These are phyloP conservation scores for Termitomyces heimii DNA, from an alignment of 768 basidiomycete genomes.

Conservation along the genomic window DNA sequence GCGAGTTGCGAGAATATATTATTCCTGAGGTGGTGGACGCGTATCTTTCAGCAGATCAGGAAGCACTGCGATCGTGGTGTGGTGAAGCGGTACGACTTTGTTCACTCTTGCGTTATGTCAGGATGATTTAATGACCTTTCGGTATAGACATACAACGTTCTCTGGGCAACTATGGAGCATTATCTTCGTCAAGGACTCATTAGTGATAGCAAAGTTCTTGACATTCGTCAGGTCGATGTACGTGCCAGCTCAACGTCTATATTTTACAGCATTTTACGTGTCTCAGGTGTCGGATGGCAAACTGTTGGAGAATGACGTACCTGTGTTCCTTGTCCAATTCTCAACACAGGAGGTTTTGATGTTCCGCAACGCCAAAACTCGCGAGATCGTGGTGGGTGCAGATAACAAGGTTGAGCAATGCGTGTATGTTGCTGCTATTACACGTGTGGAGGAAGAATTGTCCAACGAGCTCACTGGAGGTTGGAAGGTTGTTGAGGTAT, in stretches of 20 bases:
- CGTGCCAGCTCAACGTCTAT: constrained; percentile 16
- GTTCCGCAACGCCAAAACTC: constrained; percentile 85
- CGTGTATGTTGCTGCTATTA: constrained; percentile 87
- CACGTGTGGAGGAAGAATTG: constrained; percentile 81
- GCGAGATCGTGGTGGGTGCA: constrained; percentile 82
- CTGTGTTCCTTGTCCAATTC: constrained; percentile 89
- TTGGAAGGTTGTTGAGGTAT: constrained; percentile 96
- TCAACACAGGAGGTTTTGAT: constrained; percentile 88
- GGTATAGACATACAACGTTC: constrained; percentile 87
- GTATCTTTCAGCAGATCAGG: constrained; percentile 85
- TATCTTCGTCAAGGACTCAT: constrained; percentile 87
- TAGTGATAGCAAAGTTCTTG: constrained; percentile 90
- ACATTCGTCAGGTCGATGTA: constrained; percentile 97
- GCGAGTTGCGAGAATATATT: constrained; percentile 93
- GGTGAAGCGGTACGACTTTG: constrained; percentile 76
- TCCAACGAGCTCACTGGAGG: constrained; percentile 93
- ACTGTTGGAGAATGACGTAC: constrained; percentile 84
- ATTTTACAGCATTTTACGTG: background rate
- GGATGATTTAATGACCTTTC: background rate
- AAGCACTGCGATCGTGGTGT: constrained; percentile 85
- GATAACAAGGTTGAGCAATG: constrained; percentile 92
- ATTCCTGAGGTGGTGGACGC: constrained; percentile 97
- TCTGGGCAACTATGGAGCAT: constrained; percentile 97
- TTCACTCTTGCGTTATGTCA: constrained; percentile 1
- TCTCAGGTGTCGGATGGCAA: constrained; percentile 76